Evolutionary conservation across 2,329 filamentous ascomycete species (phyloP).

Genomic region (Colletotrichum sp.): DNA sequence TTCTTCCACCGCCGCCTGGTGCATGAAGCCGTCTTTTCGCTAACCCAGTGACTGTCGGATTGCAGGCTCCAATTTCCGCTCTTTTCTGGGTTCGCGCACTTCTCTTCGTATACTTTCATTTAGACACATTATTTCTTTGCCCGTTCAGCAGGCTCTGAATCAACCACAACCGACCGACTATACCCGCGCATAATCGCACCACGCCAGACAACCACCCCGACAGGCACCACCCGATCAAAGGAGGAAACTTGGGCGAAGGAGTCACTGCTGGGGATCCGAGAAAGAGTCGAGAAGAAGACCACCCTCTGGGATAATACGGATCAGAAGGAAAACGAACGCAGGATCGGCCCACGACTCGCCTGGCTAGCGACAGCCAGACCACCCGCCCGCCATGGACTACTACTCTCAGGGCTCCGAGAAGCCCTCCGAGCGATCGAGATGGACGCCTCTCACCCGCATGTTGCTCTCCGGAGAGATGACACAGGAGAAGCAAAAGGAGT

Average conservation of each 20-base stretch:
- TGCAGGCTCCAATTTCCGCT: conserved; percentile 39
- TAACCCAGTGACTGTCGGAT: conserved; percentile 24
- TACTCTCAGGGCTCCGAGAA: conserved; percentile 41
- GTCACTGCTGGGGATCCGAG: not conserved
- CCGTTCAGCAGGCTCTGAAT: conserved; percentile 64
- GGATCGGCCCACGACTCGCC: not conserved
- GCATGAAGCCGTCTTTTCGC: conserved; percentile 14
- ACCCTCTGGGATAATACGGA: conserved; percentile 11
- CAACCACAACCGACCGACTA: conserved; percentile 6
- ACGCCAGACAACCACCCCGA: not conserved
- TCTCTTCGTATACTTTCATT: conserved; percentile 31
- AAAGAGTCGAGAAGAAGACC: conserved; percentile 23
- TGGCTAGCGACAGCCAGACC: conserved; percentile 14
- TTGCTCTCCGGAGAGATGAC: conserved; percentile 84
- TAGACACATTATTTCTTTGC: conserved; percentile 34
- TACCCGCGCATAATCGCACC: conserved; percentile 8
- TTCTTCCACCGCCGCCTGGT: conserved; percentile 34
- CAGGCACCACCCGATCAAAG: not conserved
- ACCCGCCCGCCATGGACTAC: conserved; percentile 35
- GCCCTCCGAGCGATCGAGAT: conserved; percentile 76
- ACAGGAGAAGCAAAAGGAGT: conserved; percentile 71
- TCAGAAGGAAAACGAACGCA: not conserved
- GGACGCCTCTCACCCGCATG: conserved; percentile 83
- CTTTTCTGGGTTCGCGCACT: conserved; percentile 27
- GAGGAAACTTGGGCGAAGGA: not conserved